Conservation (phyloP, 805 yeast species). For the Citeromyces matritensis region DNA sequence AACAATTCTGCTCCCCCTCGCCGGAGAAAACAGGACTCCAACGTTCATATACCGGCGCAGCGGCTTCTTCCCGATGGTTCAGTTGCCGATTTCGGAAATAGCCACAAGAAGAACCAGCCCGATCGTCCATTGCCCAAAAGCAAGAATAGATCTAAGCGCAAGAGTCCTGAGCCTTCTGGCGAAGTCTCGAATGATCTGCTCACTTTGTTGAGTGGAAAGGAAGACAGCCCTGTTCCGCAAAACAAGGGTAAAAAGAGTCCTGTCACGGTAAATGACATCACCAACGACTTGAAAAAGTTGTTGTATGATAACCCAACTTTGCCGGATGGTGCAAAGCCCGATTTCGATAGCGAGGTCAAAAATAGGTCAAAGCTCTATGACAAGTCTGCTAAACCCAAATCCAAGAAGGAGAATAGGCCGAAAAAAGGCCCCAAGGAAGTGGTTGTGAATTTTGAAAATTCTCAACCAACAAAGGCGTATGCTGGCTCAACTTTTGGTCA, state of each 20-base stretch:
- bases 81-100: conserved; percentile 1
- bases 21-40: too few species aligned
- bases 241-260: neutral
- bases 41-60: neutral
- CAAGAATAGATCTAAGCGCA: neutral
- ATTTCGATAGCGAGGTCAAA: neutral
- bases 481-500: conserved; percentile 46
- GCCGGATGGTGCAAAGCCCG: neutral
- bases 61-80: conserved; percentile 1
- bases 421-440: neutral
- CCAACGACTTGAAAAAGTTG: too few species aligned
- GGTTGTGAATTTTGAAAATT: too few species aligned
- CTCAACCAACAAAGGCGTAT: conserved; percentile 16
- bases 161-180: too few species aligned
- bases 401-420: neutral
- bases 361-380: neutral
- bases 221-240: neutral
- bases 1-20: too few species aligned
- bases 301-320: too few species aligned
- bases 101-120: neutral
- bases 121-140: neutral
- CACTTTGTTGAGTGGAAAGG: neutral
- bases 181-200: neutral
- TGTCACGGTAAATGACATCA: neutral
- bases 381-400: neutral